Evolutionary conservation across 345 rosid genomes (phyloP).

Genomic region (Lumnitzera littorea): DNA sequence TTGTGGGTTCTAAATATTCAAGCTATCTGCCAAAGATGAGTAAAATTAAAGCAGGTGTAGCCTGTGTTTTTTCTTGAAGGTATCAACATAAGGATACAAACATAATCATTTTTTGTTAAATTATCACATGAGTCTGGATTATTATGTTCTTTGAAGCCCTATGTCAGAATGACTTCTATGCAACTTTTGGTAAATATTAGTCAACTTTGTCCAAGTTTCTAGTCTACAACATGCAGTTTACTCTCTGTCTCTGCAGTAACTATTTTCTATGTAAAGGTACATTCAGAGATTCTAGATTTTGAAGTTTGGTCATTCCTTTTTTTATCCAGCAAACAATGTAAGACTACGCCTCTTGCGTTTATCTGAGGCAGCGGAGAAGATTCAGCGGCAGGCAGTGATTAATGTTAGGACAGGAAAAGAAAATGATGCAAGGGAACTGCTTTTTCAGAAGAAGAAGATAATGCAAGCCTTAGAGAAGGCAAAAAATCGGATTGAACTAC

Average conservation of each 20-base stretch:
- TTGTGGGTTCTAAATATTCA: too few species aligned
- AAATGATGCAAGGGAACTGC: constrained; percentile 69
- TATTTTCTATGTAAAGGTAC: too few species aligned
- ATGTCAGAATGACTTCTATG: too few species aligned
- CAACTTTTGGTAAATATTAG: not conserved
- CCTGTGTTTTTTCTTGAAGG: too few species aligned
- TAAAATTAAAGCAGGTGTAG: too few species aligned
- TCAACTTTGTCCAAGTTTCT: not conserved
- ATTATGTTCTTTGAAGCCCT: too few species aligned
- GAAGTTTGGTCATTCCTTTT: not conserved
- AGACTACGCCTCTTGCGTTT: constrained; percentile 76
- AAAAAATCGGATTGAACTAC: constrained; percentile 60
- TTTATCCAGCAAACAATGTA: constrained; percentile 52
- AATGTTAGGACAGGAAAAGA: constrained; percentile 58
- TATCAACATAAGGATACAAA: too few species aligned
- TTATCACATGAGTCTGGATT: too few species aligned
- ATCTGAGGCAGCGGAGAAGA: constrained; percentile 83
- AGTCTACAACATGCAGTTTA: not conserved
- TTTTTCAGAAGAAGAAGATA: constrained; percentile 81
- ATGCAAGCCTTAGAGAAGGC: constrained; percentile 74
- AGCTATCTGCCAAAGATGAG: too few species aligned
- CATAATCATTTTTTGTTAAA: too few species aligned
- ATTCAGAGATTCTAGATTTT: too few species aligned
- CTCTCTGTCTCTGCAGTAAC: not conserved
- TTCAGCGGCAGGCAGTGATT: constrained; percentile 61